Base-by-base conservation (phyloP, 805 yeast genomes). In the Yarrowia keelungensis region DNA sequence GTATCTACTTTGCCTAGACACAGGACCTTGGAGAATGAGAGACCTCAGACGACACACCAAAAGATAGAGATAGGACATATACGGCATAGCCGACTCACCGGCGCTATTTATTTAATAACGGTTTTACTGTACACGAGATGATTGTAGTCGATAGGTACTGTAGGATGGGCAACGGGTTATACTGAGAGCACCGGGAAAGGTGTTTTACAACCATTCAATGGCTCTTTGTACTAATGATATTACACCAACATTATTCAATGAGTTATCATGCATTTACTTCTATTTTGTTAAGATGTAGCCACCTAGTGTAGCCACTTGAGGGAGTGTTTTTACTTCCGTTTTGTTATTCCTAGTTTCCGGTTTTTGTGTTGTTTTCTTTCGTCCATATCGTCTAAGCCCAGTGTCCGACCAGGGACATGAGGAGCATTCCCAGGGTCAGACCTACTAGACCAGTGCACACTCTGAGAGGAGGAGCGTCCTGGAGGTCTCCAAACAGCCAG, bases 1-100 rank as follows among this genome's bases (percentile, higher is more conserved):
- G 98, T 53, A 90, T 95, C 70, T 98, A 94, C 79, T 95, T 95
- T 80, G 97, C 97, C 69, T 93, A 81, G 68, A n/a, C n/a, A 26
- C 32, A 38, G 32, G 26, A 49, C 19, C 62, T 16, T 65, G 51
- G 59, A 38, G 32, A 5, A 26, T 26, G 32, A 26, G 32, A 26
- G 32, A 26, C 32, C 32, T 26, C 32, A 26, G 32, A 26, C 32
- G 32, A 26, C 32, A 26, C 32, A 26, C 7, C 32, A 26, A 26
- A 26, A 26, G 32, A 26, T 26, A 26, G 32, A 49, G 22, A 53
- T 8, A 19, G 45, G 45, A 53, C 42, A 53, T 47, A 36, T 39
- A 53, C 59, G 59, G 45, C 59, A 53, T 53, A 38, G 59, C 59
- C 59, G 59, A 53, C 35, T n/a, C 32, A 19, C 58, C 26, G 59